Percentiles rank a stretch among this genome's conserved stretches.
These are phyloP conservation scores for Termitomyces heimii DNA, from an alignment of 768 basidiomycete genomes.

Conservation along the genomic window DNA sequence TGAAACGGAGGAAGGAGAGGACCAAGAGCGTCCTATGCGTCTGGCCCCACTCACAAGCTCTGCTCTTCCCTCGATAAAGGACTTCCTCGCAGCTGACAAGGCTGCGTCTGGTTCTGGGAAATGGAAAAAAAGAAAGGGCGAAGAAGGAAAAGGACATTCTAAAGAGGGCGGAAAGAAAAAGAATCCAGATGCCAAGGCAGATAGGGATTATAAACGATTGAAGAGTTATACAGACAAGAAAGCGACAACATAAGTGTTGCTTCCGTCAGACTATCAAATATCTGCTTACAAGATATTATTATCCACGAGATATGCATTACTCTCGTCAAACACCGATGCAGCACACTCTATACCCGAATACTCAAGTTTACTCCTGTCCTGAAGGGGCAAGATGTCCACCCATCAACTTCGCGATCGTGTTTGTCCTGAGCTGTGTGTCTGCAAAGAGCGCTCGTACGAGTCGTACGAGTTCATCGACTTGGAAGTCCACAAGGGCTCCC, in stretches of 20 bases:
- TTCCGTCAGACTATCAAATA: background rate
- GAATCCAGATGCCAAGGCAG: slow-evolving; percentile 39
- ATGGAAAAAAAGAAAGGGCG: slow-evolving; percentile 53
- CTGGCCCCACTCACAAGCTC: slow-evolving; percentile 78
- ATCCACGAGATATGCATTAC: background rate
- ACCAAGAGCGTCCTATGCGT: slow-evolving; percentile 40
- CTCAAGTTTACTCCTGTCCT: slow-evolving; percentile 4
- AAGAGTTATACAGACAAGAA: slow-evolving; percentile 41
- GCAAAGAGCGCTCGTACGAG: slow-evolving; percentile 87
- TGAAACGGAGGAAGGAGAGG: slow-evolving; percentile 33
- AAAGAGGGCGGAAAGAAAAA: slow-evolving; percentile 30
- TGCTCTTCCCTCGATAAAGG: slow-evolving; percentile 74
- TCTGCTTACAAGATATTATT: background rate
- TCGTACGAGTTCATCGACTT: slow-evolving; percentile 72
- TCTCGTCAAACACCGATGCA: background rate
- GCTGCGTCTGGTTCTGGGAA: slow-evolving; percentile 57
- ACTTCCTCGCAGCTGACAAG: slow-evolving; percentile 74
- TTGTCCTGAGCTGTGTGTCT: slow-evolving; percentile 76
- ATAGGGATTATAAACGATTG: slow-evolving; percentile 51
- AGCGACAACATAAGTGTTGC: slow-evolving; percentile 8
- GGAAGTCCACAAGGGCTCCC: slow-evolving; percentile 87
- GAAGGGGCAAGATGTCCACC: slow-evolving; percentile 45
- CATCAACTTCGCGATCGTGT: slow-evolving; percentile 71
- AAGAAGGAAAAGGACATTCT: slow-evolving; percentile 37
- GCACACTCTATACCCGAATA: background rate